phyloP scores from a whole-genome alignment of 805 yeast species.

The Saccharomyces cerevisiae region DNA sequence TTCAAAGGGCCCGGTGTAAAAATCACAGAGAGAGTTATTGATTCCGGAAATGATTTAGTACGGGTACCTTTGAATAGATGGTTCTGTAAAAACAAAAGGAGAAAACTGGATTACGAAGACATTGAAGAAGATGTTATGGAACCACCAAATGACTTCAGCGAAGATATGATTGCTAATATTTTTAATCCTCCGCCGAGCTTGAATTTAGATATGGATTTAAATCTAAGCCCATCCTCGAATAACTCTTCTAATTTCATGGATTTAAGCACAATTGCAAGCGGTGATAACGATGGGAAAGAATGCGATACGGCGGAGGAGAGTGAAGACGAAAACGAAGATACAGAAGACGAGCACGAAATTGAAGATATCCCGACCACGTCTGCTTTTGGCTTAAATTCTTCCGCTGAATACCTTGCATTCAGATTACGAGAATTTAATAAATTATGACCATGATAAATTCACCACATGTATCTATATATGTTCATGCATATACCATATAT shows the following conservation, averaged over 20 bases:
- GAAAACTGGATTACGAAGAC: slow-evolving; percentile 22
- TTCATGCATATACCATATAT: neutral
- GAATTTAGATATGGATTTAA: neutral
- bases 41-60: slow-evolving; percentile 17
- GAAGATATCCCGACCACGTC: slow-evolving; percentile 18
- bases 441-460: neutral
- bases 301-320: slow-evolving; percentile 8
- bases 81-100: slow-evolving; percentile 17
- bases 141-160: slow-evolving; percentile 2
- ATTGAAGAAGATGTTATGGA: slow-evolving; percentile 15
- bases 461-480: neutral
- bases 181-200: neutral
- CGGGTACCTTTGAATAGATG: slow-evolving; percentile 20
- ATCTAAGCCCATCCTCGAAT: neutral
- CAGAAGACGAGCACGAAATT: slow-evolving; percentile 16
- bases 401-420: slow-evolving; percentile 67
- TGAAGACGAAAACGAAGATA: slow-evolving; percentile 15
- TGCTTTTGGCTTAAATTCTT: slow-evolving; percentile 42
- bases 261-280: neutral
- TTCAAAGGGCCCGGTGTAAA: slow-evolving; percentile 59
- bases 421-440: slow-evolving; percentile 22
- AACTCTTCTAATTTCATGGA: neutral
- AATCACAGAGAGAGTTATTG: slow-evolving; percentile 35
- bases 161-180: neutral
- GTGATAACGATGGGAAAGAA: neutral